Evolutionary conservation across 345 rosid genomes (phyloP).

Genomic region (Citrus medica): DNA sequence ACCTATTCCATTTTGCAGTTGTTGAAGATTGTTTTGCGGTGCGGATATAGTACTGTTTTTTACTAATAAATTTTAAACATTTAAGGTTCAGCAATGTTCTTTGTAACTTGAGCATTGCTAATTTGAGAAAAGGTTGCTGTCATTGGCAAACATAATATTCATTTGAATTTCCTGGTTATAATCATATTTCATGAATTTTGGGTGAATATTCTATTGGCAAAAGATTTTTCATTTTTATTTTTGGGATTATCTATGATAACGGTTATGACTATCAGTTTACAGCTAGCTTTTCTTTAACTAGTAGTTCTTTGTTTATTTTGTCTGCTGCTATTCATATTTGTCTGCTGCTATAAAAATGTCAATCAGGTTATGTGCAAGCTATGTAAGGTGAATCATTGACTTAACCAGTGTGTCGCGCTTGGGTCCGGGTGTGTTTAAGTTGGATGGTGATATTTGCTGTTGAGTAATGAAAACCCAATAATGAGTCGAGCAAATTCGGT

Average conservation of each 20-base stretch:
- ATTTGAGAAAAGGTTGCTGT: slow-evolving; percentile 7
- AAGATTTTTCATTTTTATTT: background rate
- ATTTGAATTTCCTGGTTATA: background rate
- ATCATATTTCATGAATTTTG: slow-evolving; percentile 4
- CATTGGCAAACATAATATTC: slow-evolving; percentile 9
- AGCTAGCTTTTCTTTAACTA: background rate
- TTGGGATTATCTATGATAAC: background rate
- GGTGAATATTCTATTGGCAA: slow-evolving; percentile 9
- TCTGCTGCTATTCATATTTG: background rate
- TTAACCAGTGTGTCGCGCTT: no score
- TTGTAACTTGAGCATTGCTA: slow-evolving; percentile 17
- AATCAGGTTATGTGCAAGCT: no score
- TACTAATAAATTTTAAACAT: slow-evolving; percentile 26
- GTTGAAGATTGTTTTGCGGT: slow-evolving; percentile 14
- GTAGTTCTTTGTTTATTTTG: no score
- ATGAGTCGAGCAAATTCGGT: no score
- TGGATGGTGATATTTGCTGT: no score
- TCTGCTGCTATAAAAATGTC: no score
- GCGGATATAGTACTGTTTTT: slow-evolving; percentile 20
- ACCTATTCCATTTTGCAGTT: slow-evolving; percentile 12
- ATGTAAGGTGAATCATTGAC: no score
- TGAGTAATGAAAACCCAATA: no score
- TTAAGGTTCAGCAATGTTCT: slow-evolving; percentile 18
- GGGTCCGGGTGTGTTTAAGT: no score
- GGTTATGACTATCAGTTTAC: background rate